These are phyloP conservation scores for Nadsonia starkeyi-henricii DNA, from an alignment of 1,139 yeast genomes.

Conservation along the genomic window DNA sequence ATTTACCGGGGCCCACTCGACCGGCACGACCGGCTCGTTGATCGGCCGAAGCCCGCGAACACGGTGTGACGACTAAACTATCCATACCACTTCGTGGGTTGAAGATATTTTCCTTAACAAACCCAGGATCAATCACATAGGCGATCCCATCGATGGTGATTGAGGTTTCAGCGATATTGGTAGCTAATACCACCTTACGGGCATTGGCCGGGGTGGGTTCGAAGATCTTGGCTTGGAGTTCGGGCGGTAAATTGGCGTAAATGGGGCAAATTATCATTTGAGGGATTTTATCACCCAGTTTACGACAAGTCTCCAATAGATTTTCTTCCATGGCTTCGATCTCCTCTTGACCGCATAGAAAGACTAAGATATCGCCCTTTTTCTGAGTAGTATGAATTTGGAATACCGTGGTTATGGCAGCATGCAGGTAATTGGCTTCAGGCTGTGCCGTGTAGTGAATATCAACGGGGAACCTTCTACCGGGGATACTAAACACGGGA, in stretches of 20 bases:
- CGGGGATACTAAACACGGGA: conserved; percentile 78
- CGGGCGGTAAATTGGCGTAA: conserved; percentile 85
- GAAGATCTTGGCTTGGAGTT: conserved; percentile 65
- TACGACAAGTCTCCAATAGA: conserved; percentile 47
- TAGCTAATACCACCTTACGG: conserved; percentile 83
- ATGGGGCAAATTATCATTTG: conserved; percentile 71
- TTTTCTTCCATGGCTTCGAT: conserved; percentile 71
- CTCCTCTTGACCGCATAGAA: conserved; percentile 89
- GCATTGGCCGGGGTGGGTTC: conserved; percentile 73
- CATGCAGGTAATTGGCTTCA: conserved; percentile 79
- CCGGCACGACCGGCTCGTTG: conserved; percentile 98
- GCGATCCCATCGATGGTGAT: conserved; percentile 86
- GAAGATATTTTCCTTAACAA: conserved; percentile 74
- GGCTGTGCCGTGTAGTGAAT: conserved; percentile 76
- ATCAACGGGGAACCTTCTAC: conserved; percentile 80
- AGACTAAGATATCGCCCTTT: conserved; percentile 80
- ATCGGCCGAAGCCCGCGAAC: conserved; percentile 88
- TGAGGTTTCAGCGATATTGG: conserved; percentile 94
- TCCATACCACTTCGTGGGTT: conserved; percentile 86
- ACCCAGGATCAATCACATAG: conserved; percentile 86
- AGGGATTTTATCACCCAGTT: conserved; percentile 47
- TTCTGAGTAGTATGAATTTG: conserved; percentile 69
- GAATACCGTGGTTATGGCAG: conserved; percentile 70
- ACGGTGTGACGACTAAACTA: conserved; percentile 67
- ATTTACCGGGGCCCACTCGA: conserved; percentile 90